Percentiles rank a stretch among this genome's conserved stretches.
phyloP scores from a whole-genome alignment of 1,284 basidiomycete species.

The Marasmius tenuissimus region DNA sequence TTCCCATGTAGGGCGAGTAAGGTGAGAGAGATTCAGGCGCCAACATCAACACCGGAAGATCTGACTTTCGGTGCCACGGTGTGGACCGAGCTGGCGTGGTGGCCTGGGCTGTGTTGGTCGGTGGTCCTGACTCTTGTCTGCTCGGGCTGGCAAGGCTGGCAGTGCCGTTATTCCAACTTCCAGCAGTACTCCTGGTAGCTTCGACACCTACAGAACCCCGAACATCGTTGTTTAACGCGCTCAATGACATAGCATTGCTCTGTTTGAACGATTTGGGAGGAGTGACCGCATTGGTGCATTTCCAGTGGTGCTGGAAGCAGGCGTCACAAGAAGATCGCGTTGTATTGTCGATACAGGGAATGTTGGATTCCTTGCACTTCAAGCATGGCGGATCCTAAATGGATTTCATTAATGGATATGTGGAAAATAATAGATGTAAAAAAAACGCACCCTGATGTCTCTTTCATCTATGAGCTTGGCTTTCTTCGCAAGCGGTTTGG shows the following conservation, averaged over 20 bases:
- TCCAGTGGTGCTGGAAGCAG: conserved; percentile 1
- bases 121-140: not conserved
- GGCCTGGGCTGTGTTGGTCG: not conserved
- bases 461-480: not conserved
- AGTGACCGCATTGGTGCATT: not conserved
- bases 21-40: not conserved
- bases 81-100: not conserved
- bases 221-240: not conserved
- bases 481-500: not conserved
- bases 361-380: not conserved
- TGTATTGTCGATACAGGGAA: not conserved
- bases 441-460: not conserved
- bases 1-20: not conserved
- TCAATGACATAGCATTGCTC: not conserved
- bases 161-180: not conserved
- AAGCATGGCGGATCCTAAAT: not conserved
- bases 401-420: not conserved
- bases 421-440: not conserved
- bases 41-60: not conserved
- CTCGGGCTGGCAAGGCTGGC: no score
- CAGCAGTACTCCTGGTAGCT: not conserved
- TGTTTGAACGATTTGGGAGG: not conserved
- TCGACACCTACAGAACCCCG: no score
- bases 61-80: not conserved
- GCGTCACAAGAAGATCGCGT: not conserved